Base-by-base conservation (phyloP, 2,329 filamentous ascomycete species). In the Boeremia exigua region DNA sequence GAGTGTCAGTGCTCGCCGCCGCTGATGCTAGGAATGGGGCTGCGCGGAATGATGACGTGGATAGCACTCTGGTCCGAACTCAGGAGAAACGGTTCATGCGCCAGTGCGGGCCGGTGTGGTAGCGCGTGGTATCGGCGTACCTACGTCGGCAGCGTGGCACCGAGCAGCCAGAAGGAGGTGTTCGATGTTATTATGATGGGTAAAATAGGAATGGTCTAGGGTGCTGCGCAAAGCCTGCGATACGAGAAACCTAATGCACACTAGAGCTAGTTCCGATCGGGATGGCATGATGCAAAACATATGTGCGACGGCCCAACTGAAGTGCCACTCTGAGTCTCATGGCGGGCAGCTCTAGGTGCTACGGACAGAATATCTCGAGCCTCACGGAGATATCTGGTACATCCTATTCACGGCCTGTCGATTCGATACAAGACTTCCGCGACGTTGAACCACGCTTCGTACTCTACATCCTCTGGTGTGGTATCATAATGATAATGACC, bases 391-490 rank as follows among this genome's bases (percentile, higher is more conserved):
- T 23, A 23, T 2, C 19, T 23, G 19, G 19, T 23, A 23, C 5
- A 23, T 6, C n/a, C 10, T 6, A 3, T 12, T 56, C 19, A 51
- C 1, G 61, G 61, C 25, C 45, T 60, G 27, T 80, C 78, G 43
- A 80, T 68, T 2, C 77, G 66, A 56, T 79, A 80, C 1, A 81
- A 49, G 3, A 59, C 51, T 27, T 77, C 71, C 4, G 78, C 79
- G 7, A 75, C 70, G 55, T 80, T 80, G 28, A 81, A 79, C 61
- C 79, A 81, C 1, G 70, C 79, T 55, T 80, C 78, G 59, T 81
- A 81, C 50, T 80, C 78, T 9, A 81, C 68, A 1, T 75, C 70
- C 1, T 74, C 68, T 78, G 79, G 56, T 70, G 78, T 58, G 12
- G 46, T 43, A 36, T 62, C 60, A 27, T 53, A 55, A 28, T 81